phyloP scores from a whole-genome alignment of 2,329 filamentous ascomycete genomes.

The Sporothrix pallida region DNA sequence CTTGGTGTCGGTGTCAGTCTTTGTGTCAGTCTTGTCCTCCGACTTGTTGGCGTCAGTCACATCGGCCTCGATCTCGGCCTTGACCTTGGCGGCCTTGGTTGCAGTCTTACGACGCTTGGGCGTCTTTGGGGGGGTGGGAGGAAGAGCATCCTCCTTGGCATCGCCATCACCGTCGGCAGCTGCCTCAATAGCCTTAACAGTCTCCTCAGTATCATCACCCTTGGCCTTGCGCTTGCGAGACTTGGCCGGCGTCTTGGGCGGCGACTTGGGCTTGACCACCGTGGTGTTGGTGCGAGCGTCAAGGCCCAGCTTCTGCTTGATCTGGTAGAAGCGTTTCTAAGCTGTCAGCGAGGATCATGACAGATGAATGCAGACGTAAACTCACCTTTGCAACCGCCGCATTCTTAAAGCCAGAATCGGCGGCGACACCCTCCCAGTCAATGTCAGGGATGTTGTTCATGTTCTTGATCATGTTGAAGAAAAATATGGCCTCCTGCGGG shows the following conservation, averaged over 20 bases:
- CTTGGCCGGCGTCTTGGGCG: constrained; percentile 22
- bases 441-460: constrained; percentile 52
- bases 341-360: not conserved
- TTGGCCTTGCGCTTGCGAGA: not conserved
- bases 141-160: not conserved
- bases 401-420: constrained; percentile 52
- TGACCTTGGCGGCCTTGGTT: constrained; percentile 16
- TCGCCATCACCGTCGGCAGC: not conserved
- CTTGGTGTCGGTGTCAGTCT: too few species aligned
- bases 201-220: not conserved
- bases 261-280: constrained; percentile 19
- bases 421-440: constrained; percentile 56
- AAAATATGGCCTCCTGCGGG: constrained; percentile 51
- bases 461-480: constrained; percentile 53
- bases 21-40: too few species aligned
- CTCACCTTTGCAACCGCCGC: constrained; percentile 53
- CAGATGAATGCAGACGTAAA: not conserved
- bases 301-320: constrained; percentile 55
- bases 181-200: not conserved
- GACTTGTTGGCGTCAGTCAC: too few species aligned
- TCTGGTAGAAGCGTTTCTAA: constrained; percentile 54
- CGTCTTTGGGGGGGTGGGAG: constrained; percentile 20
- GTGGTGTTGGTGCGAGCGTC: constrained; percentile 35
- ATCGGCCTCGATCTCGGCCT: constrained; percentile 2
- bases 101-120: constrained; percentile 37